Base-by-base conservation (phyloP, 768 basidiomycete genomes). In the Tephrocybe sp. region DNA sequence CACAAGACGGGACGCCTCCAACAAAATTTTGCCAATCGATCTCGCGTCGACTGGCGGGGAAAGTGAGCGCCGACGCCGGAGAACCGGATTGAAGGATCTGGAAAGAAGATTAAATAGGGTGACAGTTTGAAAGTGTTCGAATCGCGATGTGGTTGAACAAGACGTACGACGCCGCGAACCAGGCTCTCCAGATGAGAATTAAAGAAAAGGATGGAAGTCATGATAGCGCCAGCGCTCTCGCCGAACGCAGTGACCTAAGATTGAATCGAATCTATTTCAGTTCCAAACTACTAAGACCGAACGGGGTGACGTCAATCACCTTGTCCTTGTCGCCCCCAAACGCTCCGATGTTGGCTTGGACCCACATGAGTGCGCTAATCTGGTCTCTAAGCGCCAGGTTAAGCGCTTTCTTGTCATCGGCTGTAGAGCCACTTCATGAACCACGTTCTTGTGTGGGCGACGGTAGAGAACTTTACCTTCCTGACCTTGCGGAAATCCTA, bases 321-420 rank as follows among this genome's bases (percentile, higher is more conserved):
- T 75, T 71, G 10, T n/a, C 57, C n/a, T 67, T 67, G 56, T 76
- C 79, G n/a, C 83, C 84, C 3, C 82, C 81, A 56, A 84, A 85
- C 0, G 64, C 58, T 29, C 57, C 66, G 43, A 84, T 81, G 53
- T 85, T 75, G 31, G 68, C 55, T 47, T 83, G 77, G 0, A 84
- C 73, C 82, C 75, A 78, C 41, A 63, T 47, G 2, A 77, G 61
- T 4, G 73, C 76, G 6, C 61, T 49, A 18, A 71, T 48, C 47
- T 75, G 67, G 50, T 78, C 75, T 25, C 57, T 66, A 13, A 78
- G 45, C 4, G 64, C 75, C 36, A 76, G 58, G 52, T 76, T 76
- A 16, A 73, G 62, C 1, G 65, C 61, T 11, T 61, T 67, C 6
- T 53, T 54, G 10, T 57, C 44, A 18, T 58, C 60, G 5, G 73